phyloP scores from a whole-genome alignment of 305 asterid species.

The Rubia balearica region DNA sequence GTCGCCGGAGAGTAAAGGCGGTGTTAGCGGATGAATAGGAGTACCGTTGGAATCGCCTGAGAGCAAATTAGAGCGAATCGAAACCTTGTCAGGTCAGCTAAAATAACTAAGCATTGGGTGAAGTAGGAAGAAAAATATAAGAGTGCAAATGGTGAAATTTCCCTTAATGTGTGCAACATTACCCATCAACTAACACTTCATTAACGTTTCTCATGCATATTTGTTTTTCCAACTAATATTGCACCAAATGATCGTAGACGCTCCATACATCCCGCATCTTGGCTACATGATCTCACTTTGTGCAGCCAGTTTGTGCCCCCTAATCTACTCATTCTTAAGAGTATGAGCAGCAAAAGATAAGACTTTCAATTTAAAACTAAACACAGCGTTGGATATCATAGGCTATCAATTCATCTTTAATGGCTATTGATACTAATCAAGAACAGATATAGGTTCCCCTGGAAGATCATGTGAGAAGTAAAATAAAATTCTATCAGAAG shows the following conservation, averaged over 20 bases:
- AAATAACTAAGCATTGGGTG: too few relatives aligned
- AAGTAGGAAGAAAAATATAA: too few relatives aligned
- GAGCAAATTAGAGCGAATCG: too few relatives aligned
- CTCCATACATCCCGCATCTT: conserved; percentile 66
- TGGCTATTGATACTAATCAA: conserved; percentile 80
- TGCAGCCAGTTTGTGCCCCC: conserved; percentile 95
- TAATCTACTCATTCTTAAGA: conserved; percentile 15
- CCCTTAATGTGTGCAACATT: too few relatives aligned
- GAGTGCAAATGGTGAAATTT: too few relatives aligned
- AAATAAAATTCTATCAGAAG: not conserved
- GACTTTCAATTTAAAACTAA: not conserved
- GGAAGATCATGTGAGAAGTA: conserved; percentile 3
- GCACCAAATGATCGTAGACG: conserved; percentile 83
- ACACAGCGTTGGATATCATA: conserved; percentile 27
- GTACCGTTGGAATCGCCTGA: too few relatives aligned
- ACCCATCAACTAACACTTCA: too few relatives aligned
- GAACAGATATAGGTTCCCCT: conserved; percentile 57
- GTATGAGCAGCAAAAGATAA: too few relatives aligned
- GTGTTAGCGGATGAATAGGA: too few relatives aligned
- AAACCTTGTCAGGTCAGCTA: too few relatives aligned
- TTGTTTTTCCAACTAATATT: conserved; percentile 73
- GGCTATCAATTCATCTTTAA: conserved; percentile 86
- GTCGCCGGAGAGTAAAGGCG: too few relatives aligned
- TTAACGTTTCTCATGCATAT: conserved; percentile 97
- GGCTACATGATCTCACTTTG: conserved; percentile 53